Evolutionary conservation across 306 rosid species (phyloP).

Genomic region (Leucaena leucocephala): DNA sequence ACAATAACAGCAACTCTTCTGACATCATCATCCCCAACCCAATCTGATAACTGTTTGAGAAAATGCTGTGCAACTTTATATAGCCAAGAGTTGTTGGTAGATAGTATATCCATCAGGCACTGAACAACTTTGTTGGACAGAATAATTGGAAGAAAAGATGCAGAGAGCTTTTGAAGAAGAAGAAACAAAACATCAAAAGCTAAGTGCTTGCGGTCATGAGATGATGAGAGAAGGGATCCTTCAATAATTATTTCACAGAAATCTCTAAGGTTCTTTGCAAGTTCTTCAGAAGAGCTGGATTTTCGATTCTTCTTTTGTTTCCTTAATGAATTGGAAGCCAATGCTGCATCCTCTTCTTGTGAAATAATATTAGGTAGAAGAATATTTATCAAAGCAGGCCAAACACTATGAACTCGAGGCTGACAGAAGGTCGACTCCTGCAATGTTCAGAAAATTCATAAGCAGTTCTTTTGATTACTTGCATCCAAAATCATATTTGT

Average conservation of each 20-base stretch:
- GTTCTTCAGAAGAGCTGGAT: slow-evolving; percentile 79
- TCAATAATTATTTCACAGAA: slow-evolving; percentile 82
- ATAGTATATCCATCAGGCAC: slow-evolving; percentile 82
- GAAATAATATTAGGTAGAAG: slow-evolving; percentile 67
- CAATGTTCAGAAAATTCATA: slow-evolving; percentile 34
- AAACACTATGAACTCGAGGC: slow-evolving; percentile 86
- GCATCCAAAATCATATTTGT: slow-evolving; percentile 6
- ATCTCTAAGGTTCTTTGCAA: slow-evolving; percentile 56
- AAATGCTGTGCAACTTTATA: slow-evolving; percentile 77
- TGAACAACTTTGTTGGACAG: slow-evolving; percentile 86
- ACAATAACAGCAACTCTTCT: slow-evolving; percentile 84
- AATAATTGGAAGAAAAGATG: slow-evolving; percentile 65
- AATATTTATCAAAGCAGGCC: slow-evolving; percentile 79
- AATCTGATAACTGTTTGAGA: slow-evolving; percentile 67
- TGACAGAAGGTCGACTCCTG: slow-evolving; percentile 99
- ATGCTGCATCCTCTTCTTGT: slow-evolving; percentile 64
- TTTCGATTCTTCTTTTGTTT: slow-evolving; percentile 84
- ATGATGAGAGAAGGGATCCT: slow-evolving; percentile 85
- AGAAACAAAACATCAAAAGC: slow-evolving; percentile 80
- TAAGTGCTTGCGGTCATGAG: slow-evolving; percentile 94
- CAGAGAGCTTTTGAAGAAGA: slow-evolving; percentile 76
- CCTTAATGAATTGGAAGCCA: slow-evolving; percentile 75
- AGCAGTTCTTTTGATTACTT: slow-evolving; percentile 18
- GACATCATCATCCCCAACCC: slow-evolving; percentile 81
- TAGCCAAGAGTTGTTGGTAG: slow-evolving; percentile 85